Conservation (phyloP, 805 yeast species). For the Starmerella gropengiesseri region DNA sequence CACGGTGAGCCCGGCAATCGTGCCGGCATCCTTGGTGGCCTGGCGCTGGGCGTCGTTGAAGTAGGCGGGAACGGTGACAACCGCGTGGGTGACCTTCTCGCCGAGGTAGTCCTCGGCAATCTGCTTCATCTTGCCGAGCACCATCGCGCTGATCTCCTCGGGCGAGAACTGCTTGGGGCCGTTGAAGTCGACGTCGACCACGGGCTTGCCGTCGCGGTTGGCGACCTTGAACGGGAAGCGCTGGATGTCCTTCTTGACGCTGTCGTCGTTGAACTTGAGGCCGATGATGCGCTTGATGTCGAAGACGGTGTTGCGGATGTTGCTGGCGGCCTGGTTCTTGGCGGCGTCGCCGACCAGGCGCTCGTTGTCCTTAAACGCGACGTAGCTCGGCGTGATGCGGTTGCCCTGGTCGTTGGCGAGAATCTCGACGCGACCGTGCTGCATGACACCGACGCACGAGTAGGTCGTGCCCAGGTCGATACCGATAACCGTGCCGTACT, state of each 20-base stretch:
- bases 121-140: conserved; percentile 80
- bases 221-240: conserved; percentile 68
- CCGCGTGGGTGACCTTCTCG: conserved; percentile 73
- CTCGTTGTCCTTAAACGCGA: conserved; percentile 84
- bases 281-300: conserved; percentile 91
- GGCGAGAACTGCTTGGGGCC: conserved; percentile 75
- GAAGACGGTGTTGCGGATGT: conserved; percentile 75
- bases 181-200: conserved; percentile 58
- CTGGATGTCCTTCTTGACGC: conserved; percentile 71
- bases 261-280: conserved; percentile 60
- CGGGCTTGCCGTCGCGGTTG: conserved; percentile 71
- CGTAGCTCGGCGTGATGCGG: conserved; percentile 92
- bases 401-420: conserved; percentile 95
- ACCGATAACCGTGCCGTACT: conserved; percentile 56
- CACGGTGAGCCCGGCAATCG: conserved; percentile 80
- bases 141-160: conserved; percentile 89
- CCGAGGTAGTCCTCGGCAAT: conserved; percentile 90
- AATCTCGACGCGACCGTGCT: conserved; percentile 79
- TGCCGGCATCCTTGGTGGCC: conserved; percentile 89
- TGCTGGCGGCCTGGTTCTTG: conserved; percentile 86
- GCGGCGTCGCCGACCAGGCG: conserved; percentile 95
- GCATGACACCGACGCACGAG: conserved; percentile 89
- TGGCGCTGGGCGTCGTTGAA: conserved; percentile 91
- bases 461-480: conserved; percentile 96
- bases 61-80: conserved; percentile 87